Base-by-base conservation (phyloP, 345 rosid genomes). In the Heritiera fomes region DNA sequence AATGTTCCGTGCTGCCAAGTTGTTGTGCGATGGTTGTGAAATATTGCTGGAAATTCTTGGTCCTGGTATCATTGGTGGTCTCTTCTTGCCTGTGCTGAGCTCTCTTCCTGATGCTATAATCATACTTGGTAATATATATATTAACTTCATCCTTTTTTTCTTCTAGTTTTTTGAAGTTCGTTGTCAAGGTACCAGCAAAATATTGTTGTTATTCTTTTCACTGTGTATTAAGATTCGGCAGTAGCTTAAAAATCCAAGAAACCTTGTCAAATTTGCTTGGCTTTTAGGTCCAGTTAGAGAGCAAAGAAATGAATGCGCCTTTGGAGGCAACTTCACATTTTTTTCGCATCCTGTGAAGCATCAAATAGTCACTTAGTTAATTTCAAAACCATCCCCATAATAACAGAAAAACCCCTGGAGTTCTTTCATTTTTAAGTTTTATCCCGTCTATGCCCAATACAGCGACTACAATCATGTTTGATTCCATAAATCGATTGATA, bases 81-180 rank as follows among this genome's bases (percentile, higher is more conserved):
- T 89, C 38, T 84, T 89, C 68, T 87, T 89, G 62, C 90, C 92
- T 6, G 43, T 84, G 1, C 85, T 89, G 7, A 81, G 88, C 47
- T 86, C 91, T n/a, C 87, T 89, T 75, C 92, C 91, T 7, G 90
- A 87, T 77, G 92, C 92, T 17, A 80, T 84, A 74, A 86, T 89
- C 81, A 89, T 87, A 18, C 88, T 89, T 1, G 90, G 90, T 89
- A 77, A 8, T 34, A 34, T 34, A 34, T 34, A 0, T 34, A 34
- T 23, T 38, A 0, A 38, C 41, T 38, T 38, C 4, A 2, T 38
- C 1, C 2, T 2, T 38, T 38, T 38, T 38, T 41, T 41, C 43
- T 41, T 5, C 43, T 5, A 9, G 12, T 0, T 0, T 59, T 59
- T 59, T 59, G 30, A n/a, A 7, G 61, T 18, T n/a, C 20, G 2